Percentiles rank a stretch among this genome's conserved stretches.
Conservation (phyloP, 495 filamentous ascomycete genomes). For the Pyronema domesticum region DNA sequence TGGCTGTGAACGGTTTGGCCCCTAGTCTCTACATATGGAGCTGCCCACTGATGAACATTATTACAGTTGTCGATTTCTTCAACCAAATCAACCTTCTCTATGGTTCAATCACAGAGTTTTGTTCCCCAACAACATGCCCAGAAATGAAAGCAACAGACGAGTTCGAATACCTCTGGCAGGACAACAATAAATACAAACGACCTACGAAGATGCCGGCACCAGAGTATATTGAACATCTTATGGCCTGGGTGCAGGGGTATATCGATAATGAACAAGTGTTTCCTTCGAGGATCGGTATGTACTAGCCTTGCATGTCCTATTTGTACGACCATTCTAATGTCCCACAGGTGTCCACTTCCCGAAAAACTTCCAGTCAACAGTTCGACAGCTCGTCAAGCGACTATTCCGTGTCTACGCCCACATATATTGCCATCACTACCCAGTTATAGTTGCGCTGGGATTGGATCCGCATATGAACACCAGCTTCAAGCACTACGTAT, state of each 20-base stretch:
- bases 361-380: constrained; percentile 68
- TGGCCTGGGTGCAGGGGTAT: constrained; percentile 88
- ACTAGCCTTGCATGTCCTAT: not conserved
- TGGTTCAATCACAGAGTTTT: constrained; percentile 96
- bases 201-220: constrained; percentile 97
- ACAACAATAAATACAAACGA: constrained; percentile 58
- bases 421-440: constrained; percentile 99
- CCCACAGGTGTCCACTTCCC: constrained; percentile 75
- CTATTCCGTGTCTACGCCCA: constrained; percentile 97
- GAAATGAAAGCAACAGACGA: constrained; percentile 99
- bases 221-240: constrained; percentile 90
- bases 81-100: constrained; percentile 99
- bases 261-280: constrained; percentile 93
- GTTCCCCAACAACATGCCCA: constrained; percentile 86
- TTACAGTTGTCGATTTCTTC: constrained; percentile 92
- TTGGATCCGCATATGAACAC: constrained; percentile 96
- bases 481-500: constrained; percentile 96
- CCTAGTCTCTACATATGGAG: constrained; percentile 6
- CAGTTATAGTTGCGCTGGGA: constrained; percentile 83
- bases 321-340: not conserved
- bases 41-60: not conserved
- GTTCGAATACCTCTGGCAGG: constrained; percentile 99
- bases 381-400: constrained; percentile 92
- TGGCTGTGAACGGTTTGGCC: constrained; percentile 74
- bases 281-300: constrained; percentile 66